phyloP scores from a whole-genome alignment of 257 asterid species.

The Jacaranda mimosifolia region DNA sequence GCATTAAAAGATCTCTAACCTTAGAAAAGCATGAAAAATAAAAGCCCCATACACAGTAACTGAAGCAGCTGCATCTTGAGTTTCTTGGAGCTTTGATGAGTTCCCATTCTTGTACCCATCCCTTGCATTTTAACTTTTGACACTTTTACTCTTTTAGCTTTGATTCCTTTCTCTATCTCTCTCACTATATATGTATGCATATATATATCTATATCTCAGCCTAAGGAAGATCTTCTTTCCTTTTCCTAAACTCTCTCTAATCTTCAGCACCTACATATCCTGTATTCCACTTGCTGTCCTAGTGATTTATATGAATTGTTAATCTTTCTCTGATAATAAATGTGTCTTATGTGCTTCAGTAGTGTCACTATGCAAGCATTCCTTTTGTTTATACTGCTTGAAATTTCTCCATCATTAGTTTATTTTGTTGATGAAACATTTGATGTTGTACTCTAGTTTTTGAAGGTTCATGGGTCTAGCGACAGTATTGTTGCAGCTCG shows the following conservation, averaged over 20 bases:
- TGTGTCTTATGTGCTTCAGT: constrained; percentile 9
- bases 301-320: neutral
- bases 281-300: neutral
- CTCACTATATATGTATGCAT: neutral
- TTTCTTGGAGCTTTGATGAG: neutral
- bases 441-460: constrained; percentile 20
- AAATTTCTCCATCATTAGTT: neutral
- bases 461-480: constrained; percentile 14
- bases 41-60: neutral
- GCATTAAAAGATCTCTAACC: no score
- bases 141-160: neutral
- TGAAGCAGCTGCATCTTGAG: constrained; percentile 32
- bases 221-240: neutral
- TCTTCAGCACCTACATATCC: constrained; percentile 10
- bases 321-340: constrained; percentile 12
- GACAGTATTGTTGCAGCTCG: constrained; percentile 11
- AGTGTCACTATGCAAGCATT: neutral
- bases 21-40: neutral
- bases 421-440: constrained; percentile 4
- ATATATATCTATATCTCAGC: neutral
- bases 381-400: neutral
- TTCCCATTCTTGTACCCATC: neutral
- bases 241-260: constrained; percentile 11
- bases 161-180: constrained; percentile 8
- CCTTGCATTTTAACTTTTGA: constrained; percentile 11